Base-by-base conservation (phyloP, 495 filamentous ascomycete species). In the Hypoxylon fuscum region DNA sequence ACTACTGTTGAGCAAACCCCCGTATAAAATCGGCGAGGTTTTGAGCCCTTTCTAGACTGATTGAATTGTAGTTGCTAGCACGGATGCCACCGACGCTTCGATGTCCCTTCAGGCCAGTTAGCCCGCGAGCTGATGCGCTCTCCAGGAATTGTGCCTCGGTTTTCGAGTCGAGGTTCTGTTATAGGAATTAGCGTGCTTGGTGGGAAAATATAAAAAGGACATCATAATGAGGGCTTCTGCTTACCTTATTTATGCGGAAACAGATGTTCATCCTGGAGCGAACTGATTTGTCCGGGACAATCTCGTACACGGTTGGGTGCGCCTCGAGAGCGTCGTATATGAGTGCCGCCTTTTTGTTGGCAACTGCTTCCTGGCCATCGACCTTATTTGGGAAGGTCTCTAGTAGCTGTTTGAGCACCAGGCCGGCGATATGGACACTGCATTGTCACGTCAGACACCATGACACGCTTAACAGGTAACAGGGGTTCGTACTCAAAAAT, bases 251-350 rank as follows among this genome's bases (percentile, higher is more conserved):
- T 3, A 94, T 84, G 17, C 92, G 81, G 79, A 95, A 95, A 79
- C 92, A 97, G 42, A 96, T 87, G 74, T 97, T 97, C 91, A 96
- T 96, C 35, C 91, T 78, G 55, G 89, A 93, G 40, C 93, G 86
- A 6, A 85, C 87, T 43, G 74, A 77, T 76, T 87, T 89, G 58
- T 87, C 81, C 0, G 90, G 88, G 3, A 97, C 89, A 17, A 96
- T 82, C 37, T 74, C 76, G 75, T 92, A 96, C 20, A 86, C 77
- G 0, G 84, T 72, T 0, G 88, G 85, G 69, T 89, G 79, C n/a
- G 79, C 82, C 59, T 95, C 92, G 34, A 97, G 78, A 2, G 84
- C 84, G 0, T 74, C 78, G 70, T 97, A 97, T 50, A 97, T 81
- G 27, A 89, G 68, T 18, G 82, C 62, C 0, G 92, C 87, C 81